phyloP scores from a whole-genome alignment of 192 early-diverging fungal genomes.

The Coemansia furcata region DNA sequence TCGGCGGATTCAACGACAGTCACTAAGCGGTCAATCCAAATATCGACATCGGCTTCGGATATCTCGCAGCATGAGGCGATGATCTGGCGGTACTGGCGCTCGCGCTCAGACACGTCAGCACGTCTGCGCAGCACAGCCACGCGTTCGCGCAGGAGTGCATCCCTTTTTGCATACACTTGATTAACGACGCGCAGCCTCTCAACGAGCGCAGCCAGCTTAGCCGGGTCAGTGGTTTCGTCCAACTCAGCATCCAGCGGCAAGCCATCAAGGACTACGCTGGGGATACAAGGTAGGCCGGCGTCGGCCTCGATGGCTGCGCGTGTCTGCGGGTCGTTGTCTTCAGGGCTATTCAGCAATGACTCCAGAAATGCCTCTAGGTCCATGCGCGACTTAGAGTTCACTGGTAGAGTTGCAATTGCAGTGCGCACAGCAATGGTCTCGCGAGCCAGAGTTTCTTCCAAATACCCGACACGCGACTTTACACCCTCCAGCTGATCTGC shows the following conservation, averaged over 20 bases:
- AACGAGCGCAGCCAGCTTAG: conserved; percentile 23
- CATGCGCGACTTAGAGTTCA: conserved; percentile 26
- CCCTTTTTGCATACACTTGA: conserved; percentile 45
- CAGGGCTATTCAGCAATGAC: conserved; percentile 16
- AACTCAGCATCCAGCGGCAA: conserved; percentile 3
- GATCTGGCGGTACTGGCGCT: conserved; percentile 77
- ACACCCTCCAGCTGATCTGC: conserved; percentile 57
- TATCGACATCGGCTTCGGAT: conserved; percentile 72
- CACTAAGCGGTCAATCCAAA: conserved; percentile 70
- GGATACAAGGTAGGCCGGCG: conserved; percentile 15
- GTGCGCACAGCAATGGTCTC: conserved; percentile 45
- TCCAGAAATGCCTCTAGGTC: conserved; percentile 28
- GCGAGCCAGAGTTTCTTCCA: conserved; percentile 59
- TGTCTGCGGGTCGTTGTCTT: neutral
- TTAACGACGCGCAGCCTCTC: conserved; percentile 44
- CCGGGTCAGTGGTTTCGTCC: conserved; percentile 26
- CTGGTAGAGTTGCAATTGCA: conserved; percentile 32
- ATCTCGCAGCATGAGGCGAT: conserved; percentile 86
- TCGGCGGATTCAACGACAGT: conserved; percentile 68
- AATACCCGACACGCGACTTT: conserved; percentile 59
- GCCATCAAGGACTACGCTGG: conserved; percentile 3
- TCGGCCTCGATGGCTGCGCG: neutral
- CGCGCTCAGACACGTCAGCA: conserved; percentile 59
- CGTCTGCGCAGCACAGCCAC: conserved; percentile 53
- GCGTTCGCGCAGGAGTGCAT: conserved; percentile 57